Evolutionary conservation across 1,284 basidiomycete genomes (phyloP), one percentile per base, ranked within the genome.

Genomic region (Cryptococcus deneoformans): DNA sequence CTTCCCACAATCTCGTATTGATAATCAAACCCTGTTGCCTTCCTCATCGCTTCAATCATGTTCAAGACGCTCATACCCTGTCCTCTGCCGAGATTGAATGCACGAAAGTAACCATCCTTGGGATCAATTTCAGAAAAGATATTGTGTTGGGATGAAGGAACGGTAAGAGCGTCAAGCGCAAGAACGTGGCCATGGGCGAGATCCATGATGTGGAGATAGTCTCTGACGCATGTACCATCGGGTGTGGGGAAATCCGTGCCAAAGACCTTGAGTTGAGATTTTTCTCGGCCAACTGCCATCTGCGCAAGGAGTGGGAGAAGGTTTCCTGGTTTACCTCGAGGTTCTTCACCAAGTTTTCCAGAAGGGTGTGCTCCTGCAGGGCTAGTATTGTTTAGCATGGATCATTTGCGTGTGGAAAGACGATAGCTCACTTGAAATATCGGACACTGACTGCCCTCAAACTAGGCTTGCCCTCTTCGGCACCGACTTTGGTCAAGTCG

Each of bases 141-240:
- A 59, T 67, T 62, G 37, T 65, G 51, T 34, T 57, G 45, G 35
- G 53, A 50, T 2, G 64, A 53, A 8, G 67, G 67, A 14, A 63
- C 62, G 45, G 72, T 72, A 58, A 82, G 79, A 16, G 92, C 92
- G 57, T 95, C 89, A 46, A 99, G 83, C 0, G 96, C 92, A 58
- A 94, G 86, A 57, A 97, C 82, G 79, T 99, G 96, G 8, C 96
- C 96, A 29, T 86, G 83, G 16, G 96, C 92, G 40, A 99, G 85
- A 76, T 99, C 96, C 76, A 98, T 86, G 60, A 99, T 86, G 78
- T 99, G 96, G 36, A 99, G 84, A 80, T 99, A 99, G 80, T 99
- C 96, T 56, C 96, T 89, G 36, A 96, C 90, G 70, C 93, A 97
- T 5, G 93, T 98, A 14, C 95, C 95, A 75, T 99, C 95, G 42